Evolutionary conservation across 2,329 filamentous ascomycete genomes (phyloP).

Genomic region (Curvularia verruculosa): DNA sequence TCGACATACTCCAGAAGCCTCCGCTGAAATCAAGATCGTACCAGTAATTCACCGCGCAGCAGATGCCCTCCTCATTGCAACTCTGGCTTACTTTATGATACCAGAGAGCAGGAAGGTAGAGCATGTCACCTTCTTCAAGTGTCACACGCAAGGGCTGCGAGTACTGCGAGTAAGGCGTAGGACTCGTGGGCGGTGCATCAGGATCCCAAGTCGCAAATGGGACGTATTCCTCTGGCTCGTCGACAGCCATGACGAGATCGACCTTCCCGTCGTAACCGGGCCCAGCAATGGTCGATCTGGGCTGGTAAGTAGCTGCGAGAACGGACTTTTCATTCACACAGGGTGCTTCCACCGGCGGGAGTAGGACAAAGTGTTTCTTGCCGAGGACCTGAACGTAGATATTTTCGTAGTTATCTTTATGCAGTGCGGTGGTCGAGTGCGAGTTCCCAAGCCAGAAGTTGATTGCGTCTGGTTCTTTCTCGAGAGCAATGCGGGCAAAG

Average conservation of each 20-base stretch:
- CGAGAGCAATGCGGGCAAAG: conserved; percentile 75
- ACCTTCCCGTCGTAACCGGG: conserved; percentile 19
- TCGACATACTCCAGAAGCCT: conserved; percentile 66
- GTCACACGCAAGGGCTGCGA: conserved; percentile 70
- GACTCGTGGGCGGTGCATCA: conserved; percentile 54
- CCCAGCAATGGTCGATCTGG: neutral
- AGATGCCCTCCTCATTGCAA: conserved; percentile 70
- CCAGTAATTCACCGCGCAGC: conserved; percentile 84
- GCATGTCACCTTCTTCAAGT: conserved; percentile 75
- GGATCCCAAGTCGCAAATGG: conserved; percentile 80
- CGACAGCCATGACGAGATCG: conserved; percentile 40
- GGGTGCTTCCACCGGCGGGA: conserved; percentile 73
- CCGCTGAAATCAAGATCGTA: conserved; percentile 81
- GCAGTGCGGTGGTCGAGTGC: conserved; percentile 71
- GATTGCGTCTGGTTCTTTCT: conserved; percentile 71
- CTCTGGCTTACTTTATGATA: conserved; percentile 80
- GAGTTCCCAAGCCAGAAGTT: conserved; percentile 83
- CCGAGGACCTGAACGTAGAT: conserved; percentile 79
- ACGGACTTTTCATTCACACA: conserved; percentile 71
- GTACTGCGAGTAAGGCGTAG: conserved; percentile 65
- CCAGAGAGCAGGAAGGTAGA: conserved; percentile 84
- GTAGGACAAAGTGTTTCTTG: conserved; percentile 73
- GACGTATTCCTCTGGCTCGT: conserved; percentile 54
- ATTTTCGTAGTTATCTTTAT: conserved; percentile 87
- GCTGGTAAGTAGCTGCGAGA: conserved; percentile 63